phyloP scores from a whole-genome alignment of 2,329 filamentous ascomycete species.

The Endocalyx cinctus region DNA sequence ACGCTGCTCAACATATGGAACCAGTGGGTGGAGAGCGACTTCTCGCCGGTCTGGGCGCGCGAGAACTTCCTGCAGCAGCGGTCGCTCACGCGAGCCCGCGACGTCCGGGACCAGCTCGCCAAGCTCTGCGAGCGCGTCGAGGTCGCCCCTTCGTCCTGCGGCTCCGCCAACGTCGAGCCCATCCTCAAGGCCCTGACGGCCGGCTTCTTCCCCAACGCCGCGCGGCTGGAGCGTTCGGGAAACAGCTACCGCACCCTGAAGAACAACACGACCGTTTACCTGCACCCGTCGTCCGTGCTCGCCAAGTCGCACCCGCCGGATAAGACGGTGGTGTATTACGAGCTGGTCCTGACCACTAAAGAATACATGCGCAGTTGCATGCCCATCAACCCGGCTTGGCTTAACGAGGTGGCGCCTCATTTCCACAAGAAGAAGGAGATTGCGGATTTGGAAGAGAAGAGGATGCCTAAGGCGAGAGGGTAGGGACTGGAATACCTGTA shows the following conservation, averaged over 20 bases:
- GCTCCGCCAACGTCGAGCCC: slow-evolving; percentile 66
- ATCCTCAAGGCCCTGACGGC: slow-evolving; percentile 86
- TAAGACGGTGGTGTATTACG: slow-evolving; percentile 84
- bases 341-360: slow-evolving; percentile 76
- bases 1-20: slow-evolving; percentile 91
- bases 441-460: slow-evolving; percentile 76
- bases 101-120: slow-evolving; percentile 86
- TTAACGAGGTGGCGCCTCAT: slow-evolving; percentile 87
- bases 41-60: slow-evolving; percentile 77
- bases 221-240: slow-evolving; percentile 74
- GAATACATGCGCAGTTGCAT: slow-evolving; percentile 90
- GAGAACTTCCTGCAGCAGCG: slow-evolving; percentile 95
- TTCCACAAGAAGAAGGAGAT: slow-evolving; percentile 91
- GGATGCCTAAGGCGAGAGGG: slow-evolving; percentile 53
- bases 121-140: slow-evolving; percentile 94
- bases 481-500: background rate
- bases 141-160: slow-evolving; percentile 65
- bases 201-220: slow-evolving; percentile 93
- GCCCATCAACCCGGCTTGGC: slow-evolving; percentile 78
- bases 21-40: slow-evolving; percentile 91
- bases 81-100: slow-evolving; percentile 79
- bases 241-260: slow-evolving; percentile 90
- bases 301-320: slow-evolving; percentile 70
- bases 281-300: slow-evolving; percentile 84
- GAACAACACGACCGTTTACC: slow-evolving; percentile 79